Evolutionary conservation across 140 eudicot species (phyloP), one percentile per base, ranked within the genome.

Genomic region (Flaveria floridana): DNA sequence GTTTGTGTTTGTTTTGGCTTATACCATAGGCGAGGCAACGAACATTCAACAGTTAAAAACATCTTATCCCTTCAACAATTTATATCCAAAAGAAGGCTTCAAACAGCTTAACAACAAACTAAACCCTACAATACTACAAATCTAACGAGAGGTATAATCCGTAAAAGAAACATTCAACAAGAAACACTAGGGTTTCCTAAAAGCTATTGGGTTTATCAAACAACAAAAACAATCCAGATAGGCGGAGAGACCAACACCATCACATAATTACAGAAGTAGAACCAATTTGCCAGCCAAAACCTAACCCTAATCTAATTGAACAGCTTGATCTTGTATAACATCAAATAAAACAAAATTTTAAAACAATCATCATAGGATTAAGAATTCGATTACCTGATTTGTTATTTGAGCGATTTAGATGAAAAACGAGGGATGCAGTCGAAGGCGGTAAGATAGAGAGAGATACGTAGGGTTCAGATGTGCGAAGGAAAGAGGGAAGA

Each of bases 371-470:
- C 7, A n/a, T 19, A 3, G 6, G 11, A 18, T 47, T 14, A 20
- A 46, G 47, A 48, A 1, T 61, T 62, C 10, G 48, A 76, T 37
- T 78, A 78, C 82, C 82, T 71, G 72, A 34, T 59, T 70, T 21
- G 16, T 44, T n/a, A 1, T 48, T 42, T 57, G 16, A 46, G 2
- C 72, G 72, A 68, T 41, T 34, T 2, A 44, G 72, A 68, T 10
- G 52, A 39, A 18, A 21, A 44, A 37, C 8, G 51, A 37, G 15
- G 71, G 71, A 39, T 39, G 71, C 53, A 66, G 42, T 66, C 52
- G 16, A 41, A 37, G 34, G 9, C 26, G 15, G 70, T 18, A 4
- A 39, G 53, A 16, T 16, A 16, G 52, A 34, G 30, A 39, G 52
- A 34, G 51, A 59, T 7, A 48, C 5, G 71, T n/a, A 65, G 71